Evolutionary conservation across 495 filamentous ascomycete species (phyloP).

Genomic region (Daldinia bambusicola): DNA sequence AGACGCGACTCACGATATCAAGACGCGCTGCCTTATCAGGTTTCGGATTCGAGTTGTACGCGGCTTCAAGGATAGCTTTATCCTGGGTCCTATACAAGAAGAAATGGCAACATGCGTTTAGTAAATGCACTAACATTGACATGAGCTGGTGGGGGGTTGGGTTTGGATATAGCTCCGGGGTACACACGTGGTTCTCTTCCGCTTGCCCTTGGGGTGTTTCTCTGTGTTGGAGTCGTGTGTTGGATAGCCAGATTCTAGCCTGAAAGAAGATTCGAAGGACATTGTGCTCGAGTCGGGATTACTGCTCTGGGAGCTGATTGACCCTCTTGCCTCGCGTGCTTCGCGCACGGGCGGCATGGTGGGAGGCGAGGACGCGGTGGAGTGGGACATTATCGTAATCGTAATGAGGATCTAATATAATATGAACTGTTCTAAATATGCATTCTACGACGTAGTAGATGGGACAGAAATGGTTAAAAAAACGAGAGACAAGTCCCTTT

Average conservation of each 20-base stretch:
- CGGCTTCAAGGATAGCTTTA: slow-evolving; percentile 88
- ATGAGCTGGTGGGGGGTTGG: slow-evolving; percentile 12
- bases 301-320: slow-evolving; percentile 47
- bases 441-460: slow-evolving; percentile 39
- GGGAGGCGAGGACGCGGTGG: slow-evolving; percentile 46
- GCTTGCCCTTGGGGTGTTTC: slow-evolving; percentile 62
- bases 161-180: slow-evolving; percentile 5
- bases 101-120: slow-evolving; percentile 21
- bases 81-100: slow-evolving; percentile 75
- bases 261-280: slow-evolving; percentile 49
- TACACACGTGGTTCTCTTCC: slow-evolving; percentile 66
- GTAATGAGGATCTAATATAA: slow-evolving; percentile 2
- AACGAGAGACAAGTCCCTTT: slow-evolving; percentile 44
- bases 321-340: slow-evolving; percentile 31
- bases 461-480: slow-evolving; percentile 29
- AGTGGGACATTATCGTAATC: slow-evolving; percentile 41
- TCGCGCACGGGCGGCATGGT: slow-evolving; percentile 42
- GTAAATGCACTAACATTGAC: slow-evolving; percentile 14
- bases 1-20: slow-evolving; percentile 83
- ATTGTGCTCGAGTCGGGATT: slow-evolving; percentile 44
- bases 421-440: slow-evolving; percentile 31
- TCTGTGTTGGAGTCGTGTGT: slow-evolving; percentile 45
- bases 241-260: slow-evolving; percentile 46
- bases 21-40: slow-evolving; percentile 90
- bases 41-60: slow-evolving; percentile 86